phyloP scores from a whole-genome alignment of 495 filamentous ascomycete genomes.

The Aspergillus kassunensis region DNA sequence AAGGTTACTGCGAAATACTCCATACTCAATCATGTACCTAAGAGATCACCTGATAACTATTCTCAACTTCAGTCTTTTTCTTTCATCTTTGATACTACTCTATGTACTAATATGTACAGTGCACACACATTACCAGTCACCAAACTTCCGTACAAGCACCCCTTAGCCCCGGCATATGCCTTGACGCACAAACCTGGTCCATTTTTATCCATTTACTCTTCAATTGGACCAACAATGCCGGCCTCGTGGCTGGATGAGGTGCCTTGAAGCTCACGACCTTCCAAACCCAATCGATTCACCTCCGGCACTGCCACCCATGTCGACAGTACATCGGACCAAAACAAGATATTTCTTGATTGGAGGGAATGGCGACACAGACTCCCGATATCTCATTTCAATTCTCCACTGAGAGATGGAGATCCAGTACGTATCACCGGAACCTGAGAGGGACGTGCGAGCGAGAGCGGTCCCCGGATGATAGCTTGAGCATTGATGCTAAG shows the following conservation, averaged over 20 bases:
- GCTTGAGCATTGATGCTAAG: no score
- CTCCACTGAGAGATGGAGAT: neutral
- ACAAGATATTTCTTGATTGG: neutral
- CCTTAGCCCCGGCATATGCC: neutral
- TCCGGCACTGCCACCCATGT: constrained; percentile 3
- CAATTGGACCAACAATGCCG: neutral
- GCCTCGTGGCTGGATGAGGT: constrained; percentile 5
- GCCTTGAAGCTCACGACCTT: constrained; percentile 1
- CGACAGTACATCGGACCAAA: constrained; percentile 2
- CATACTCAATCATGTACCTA: no score
- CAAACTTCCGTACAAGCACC: no score
- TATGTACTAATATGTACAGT: no score
- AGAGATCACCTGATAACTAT: no score
- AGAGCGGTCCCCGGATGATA: no score
- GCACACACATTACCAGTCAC: no score
- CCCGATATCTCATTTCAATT: neutral
- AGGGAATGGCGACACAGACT: neutral
- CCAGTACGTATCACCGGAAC: neutral
- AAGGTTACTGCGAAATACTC: no score
- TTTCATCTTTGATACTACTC: no score
- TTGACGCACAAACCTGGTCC: neutral
- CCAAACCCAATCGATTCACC: constrained; percentile 5
- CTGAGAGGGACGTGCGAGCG: neutral
- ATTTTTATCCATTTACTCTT: neutral
- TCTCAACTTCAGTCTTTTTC: no score